Evolutionary conservation across 2,329 filamentous ascomycete species (phyloP).

Genomic region (Diaporthe batatas): DNA sequence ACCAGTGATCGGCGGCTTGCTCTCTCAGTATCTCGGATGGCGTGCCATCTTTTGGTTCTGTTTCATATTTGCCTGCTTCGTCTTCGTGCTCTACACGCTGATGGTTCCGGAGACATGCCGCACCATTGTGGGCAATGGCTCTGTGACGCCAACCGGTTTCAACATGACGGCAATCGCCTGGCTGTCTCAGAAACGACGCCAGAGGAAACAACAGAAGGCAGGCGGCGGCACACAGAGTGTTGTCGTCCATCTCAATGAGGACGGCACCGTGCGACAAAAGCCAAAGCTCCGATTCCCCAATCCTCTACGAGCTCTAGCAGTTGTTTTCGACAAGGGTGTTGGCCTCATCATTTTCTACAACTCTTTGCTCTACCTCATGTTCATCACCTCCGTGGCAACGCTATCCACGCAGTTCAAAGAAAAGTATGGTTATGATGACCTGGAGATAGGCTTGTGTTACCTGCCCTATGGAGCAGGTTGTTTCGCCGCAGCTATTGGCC

Average conservation of each 20-base stretch:
- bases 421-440: conserved; percentile 65
- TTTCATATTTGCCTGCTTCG: conserved; percentile 64
- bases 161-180: conserved; percentile 70
- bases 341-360: conserved; percentile 66
- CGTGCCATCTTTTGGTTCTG: conserved; percentile 79
- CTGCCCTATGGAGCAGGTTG: conserved; percentile 67
- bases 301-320: conserved; percentile 66
- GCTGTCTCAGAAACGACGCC: conserved; percentile 49
- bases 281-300: conserved; percentile 66
- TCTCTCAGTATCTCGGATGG: conserved; percentile 76
- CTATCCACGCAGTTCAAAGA: conserved; percentile 64
- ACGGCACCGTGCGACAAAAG: conserved; percentile 26
- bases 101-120: conserved; percentile 72
- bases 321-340: conserved; percentile 71
- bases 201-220: conserved; percentile 52
- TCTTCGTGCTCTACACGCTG: conserved; percentile 67
- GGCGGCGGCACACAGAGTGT: conserved; percentile 50
- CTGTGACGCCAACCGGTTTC: conserved; percentile 67
- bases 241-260: background rate
- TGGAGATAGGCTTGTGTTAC: conserved; percentile 67
- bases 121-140: conserved; percentile 74
- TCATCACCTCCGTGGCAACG: conserved; percentile 67
- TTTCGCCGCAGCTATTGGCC: conserved; percentile 61
- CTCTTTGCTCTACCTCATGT: conserved; percentile 67
- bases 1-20: conserved; percentile 74